Percentiles rank a stretch among this genome's conserved stretches.
phyloP scores from a whole-genome alignment of 345 rosid species.

The Capsella bursapastoris region DNA sequence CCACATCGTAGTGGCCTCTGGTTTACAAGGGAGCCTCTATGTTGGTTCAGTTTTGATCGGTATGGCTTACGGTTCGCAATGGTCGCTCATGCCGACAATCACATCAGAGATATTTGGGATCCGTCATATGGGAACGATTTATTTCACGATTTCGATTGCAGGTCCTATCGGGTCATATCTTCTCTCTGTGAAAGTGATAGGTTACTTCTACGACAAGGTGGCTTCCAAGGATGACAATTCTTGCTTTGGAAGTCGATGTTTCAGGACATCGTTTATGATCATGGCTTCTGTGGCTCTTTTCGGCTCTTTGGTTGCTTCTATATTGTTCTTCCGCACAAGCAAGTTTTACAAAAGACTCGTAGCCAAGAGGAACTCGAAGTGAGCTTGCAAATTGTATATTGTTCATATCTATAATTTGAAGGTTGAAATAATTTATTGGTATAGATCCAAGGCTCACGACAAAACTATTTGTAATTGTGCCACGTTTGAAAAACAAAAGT shows the following conservation, averaged over 20 bases:
- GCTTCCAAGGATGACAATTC: slow-evolving; percentile 54
- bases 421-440: too few relatives aligned
- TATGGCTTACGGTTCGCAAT: slow-evolving; percentile 80
- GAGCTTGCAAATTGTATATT: slow-evolving; percentile 3
- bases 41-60: slow-evolving; percentile 74
- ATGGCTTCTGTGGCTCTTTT: slow-evolving; percentile 66
- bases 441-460: neutral
- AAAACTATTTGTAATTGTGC: neutral
- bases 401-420: too few relatives aligned
- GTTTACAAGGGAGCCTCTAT: slow-evolving; percentile 63
- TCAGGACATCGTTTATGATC: slow-evolving; percentile 76
- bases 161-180: slow-evolving; percentile 88
- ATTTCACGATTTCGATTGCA: slow-evolving; percentile 78
- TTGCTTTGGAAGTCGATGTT: slow-evolving; percentile 75
- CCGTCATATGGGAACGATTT: slow-evolving; percentile 81
- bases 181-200: slow-evolving; percentile 79
- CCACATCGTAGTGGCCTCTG: slow-evolving; percentile 71
- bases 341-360: slow-evolving; percentile 63
- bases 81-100: slow-evolving; percentile 89
- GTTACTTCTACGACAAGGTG: slow-evolving; percentile 71
- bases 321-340: slow-evolving; percentile 63
- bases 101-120: slow-evolving; percentile 79
- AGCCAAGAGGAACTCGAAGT: slow-evolving; percentile 47
- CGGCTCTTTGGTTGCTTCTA: slow-evolving; percentile 62
- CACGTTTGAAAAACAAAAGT: neutral